A percentile compares a stretch with the other conserved stretches of the same genome.
Conservation (phyloP, 768 basidiomycete species). For the Trametes villosa region DNA sequence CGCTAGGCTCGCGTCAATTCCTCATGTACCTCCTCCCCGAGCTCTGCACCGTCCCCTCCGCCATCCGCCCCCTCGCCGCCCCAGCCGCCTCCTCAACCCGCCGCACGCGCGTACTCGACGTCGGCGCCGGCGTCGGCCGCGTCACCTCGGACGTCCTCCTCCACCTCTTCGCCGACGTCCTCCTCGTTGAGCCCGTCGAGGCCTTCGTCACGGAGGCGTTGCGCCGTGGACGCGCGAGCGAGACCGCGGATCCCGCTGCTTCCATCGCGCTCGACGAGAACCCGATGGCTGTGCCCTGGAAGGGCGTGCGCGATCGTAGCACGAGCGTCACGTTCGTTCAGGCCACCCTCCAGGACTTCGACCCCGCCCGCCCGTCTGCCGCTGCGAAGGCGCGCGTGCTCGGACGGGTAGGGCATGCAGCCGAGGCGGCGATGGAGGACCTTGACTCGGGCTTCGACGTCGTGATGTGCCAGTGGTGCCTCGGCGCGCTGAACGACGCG, state of each 20-base stretch:
- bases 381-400: conserved; percentile 47
- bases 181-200: conserved; percentile 87
- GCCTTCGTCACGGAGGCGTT: conserved; percentile 77
- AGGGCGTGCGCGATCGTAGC: conserved; percentile 60
- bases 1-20: conserved; percentile 88
- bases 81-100: conserved; percentile 32
- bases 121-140: conserved; percentile 93
- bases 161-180: conserved; percentile 85
- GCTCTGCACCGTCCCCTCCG: conserved; percentile 76
- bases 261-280: conserved; percentile 13
- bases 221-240: conserved; percentile 38
- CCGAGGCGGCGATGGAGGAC: conserved; percentile 45
- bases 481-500: conserved; percentile 79
- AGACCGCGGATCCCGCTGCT: conserved; percentile 39
- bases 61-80: conserved; percentile 56
- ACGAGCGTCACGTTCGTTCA: conserved; percentile 83
- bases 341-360: conserved; percentile 79
- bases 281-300: conserved; percentile 52
- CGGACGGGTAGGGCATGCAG: conserved; percentile 67
- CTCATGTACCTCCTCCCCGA: conserved; percentile 81
- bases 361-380: conserved; percentile 57
- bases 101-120: conserved; percentile 81
- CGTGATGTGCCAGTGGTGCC: conserved; percentile 97
- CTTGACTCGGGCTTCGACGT: conserved; percentile 77
- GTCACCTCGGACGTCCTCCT: conserved; percentile 89